Percentiles rank a stretch among this genome's conserved stretches.
phyloP scores from a whole-genome alignment of 805 yeast genomes.

The Limtongia smithiae region DNA sequence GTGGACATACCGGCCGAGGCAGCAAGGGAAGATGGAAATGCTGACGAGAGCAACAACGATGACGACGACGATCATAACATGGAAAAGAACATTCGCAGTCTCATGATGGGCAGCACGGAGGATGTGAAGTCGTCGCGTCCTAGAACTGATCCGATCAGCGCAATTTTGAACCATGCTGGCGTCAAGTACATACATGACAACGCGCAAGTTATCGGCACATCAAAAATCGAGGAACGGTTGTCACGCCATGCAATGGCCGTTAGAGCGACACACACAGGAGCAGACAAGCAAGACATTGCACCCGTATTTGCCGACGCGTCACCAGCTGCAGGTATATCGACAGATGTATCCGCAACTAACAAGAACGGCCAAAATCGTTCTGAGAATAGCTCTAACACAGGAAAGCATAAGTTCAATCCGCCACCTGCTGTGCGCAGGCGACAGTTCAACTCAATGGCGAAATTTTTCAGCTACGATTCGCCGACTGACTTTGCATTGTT shows the following conservation, averaged over 20 bases:
- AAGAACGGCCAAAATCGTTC: no score
- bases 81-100: not conserved
- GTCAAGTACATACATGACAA: conserved; percentile 22
- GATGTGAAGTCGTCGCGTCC: not conserved
- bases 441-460: conserved; percentile 22
- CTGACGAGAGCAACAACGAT: not conserved
- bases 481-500: conserved; percentile 18
- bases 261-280: not conserved
- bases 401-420: conserved; percentile 1
- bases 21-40: no score
- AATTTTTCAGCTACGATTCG: conserved; percentile 6
- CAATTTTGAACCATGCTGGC: conserved; percentile 21
- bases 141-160: conserved; percentile 18
- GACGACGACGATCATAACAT: not conserved
- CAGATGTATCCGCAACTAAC: not conserved
- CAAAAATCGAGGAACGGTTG: conserved; percentile 13
- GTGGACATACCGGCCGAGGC: not conserved
- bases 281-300: not conserved
- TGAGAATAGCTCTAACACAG: no score
- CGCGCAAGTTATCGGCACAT: conserved; percentile 18
- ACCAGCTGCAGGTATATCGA: not conserved
- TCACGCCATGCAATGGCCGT: conserved; percentile 6
- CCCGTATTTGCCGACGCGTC: not conserved
- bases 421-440: conserved; percentile 18
- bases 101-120: not conserved